phyloP scores from a whole-genome alignment of 2,329 filamentous ascomycete genomes.

The Sporothrix inflata region DNA sequence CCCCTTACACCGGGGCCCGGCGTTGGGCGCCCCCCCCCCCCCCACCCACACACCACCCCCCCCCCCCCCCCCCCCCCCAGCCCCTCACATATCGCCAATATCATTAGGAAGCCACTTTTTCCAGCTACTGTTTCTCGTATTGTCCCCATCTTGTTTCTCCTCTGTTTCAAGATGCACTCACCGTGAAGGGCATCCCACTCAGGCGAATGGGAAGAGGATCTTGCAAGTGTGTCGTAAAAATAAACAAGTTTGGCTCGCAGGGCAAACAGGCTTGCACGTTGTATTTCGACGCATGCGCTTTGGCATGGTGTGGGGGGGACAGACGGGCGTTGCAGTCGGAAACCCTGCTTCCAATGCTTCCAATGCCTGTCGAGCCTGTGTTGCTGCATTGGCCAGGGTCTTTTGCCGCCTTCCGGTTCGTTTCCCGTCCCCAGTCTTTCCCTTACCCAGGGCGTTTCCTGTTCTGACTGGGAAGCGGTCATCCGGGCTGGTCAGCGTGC shows the following conservation, averaged over 20 bases:
- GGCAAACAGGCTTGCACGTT: background rate
- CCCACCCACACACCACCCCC: too few relatives aligned
- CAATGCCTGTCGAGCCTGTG: too few relatives aligned
- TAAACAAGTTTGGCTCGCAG: conserved; percentile 10
- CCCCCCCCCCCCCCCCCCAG: too few relatives aligned
- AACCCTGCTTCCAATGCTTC: background rate
- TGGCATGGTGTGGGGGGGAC: background rate
- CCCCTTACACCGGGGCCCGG: too few relatives aligned
- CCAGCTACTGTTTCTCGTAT: conserved; percentile 7
- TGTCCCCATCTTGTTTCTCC: conserved; percentile 19
- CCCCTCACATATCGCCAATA: background rate
- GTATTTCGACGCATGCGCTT: background rate
- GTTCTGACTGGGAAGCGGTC: background rate
- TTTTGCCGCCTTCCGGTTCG: background rate
- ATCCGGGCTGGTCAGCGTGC: background rate
- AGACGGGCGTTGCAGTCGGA: background rate
- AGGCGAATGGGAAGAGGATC: background rate
- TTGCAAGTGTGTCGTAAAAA: background rate
- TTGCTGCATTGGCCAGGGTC: conserved; percentile 1
- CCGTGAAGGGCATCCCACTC: too few relatives aligned
- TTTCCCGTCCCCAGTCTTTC: conserved; percentile 6
- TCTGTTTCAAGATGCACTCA: conserved; percentile 13
- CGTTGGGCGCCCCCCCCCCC: too few relatives aligned
- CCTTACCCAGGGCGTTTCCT: conserved; percentile 7
- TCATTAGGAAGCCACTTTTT: background rate